phyloP scores from a whole-genome alignment of 2,329 filamentous ascomycete genomes.

The Cadophora sp. region DNA sequence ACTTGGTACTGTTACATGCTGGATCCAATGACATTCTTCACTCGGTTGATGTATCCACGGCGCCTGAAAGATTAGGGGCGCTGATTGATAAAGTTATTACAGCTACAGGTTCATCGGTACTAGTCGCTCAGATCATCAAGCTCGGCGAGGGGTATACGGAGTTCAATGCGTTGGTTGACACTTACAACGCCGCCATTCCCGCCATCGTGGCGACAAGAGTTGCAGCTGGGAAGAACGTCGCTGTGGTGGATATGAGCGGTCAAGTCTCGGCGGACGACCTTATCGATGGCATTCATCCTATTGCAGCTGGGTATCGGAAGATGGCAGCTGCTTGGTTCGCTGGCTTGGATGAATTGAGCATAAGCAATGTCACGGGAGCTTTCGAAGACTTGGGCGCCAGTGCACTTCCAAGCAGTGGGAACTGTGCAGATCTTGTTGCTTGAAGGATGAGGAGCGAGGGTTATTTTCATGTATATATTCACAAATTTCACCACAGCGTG shows the following conservation, averaged over 20 bases:
- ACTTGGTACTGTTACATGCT: slow-evolving; percentile 45
- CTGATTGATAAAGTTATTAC: slow-evolving; percentile 47
- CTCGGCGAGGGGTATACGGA: slow-evolving; percentile 9
- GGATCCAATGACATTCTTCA: slow-evolving; percentile 47
- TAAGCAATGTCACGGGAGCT: slow-evolving; percentile 9
- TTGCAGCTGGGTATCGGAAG: slow-evolving; percentile 32
- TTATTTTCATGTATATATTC: not conserved
- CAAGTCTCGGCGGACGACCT: slow-evolving; percentile 22
- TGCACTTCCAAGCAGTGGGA: slow-evolving; percentile 10
- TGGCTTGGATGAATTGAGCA: not conserved
- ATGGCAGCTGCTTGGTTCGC: slow-evolving; percentile 31
- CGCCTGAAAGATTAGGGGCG: slow-evolving; percentile 45
- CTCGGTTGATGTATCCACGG: slow-evolving; percentile 37
- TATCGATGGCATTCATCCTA: slow-evolving; percentile 34
- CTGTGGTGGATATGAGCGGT: slow-evolving; percentile 27
- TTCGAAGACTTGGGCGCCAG: slow-evolving; percentile 8
- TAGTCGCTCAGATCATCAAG: slow-evolving; percentile 48
- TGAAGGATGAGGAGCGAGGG: not conserved
- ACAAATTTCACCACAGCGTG: not conserved
- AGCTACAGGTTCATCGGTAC: slow-evolving; percentile 41
- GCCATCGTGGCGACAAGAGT: slow-evolving; percentile 26
- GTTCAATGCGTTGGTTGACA: slow-evolving; percentile 3
- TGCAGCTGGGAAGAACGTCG: slow-evolving; percentile 21
- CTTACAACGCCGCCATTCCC: slow-evolving; percentile 32
- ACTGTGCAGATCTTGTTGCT: slow-evolving; percentile 6